Conservation (phyloP, 805 yeast genomes). For the Wickerhamiella sergipiensis region DNA sequence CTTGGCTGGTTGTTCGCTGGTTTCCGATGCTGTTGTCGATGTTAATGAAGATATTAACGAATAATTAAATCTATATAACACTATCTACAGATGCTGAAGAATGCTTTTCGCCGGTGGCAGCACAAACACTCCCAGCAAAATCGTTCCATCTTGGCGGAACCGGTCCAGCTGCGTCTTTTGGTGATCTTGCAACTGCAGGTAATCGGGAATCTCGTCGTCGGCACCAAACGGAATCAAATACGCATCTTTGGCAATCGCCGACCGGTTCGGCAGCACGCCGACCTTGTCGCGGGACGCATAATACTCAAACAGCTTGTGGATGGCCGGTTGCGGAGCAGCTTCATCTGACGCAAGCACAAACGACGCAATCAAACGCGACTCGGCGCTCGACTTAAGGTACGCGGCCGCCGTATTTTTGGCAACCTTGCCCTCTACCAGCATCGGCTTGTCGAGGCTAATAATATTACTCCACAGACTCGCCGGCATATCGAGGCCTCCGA, state of each 20-base stretch:
- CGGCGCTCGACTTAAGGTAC: constrained; percentile 5
- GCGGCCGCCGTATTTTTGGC: not conserved
- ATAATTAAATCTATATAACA: no score
- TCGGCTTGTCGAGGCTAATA: not conserved
- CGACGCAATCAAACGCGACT: constrained; percentile 40
- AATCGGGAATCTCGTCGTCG: not conserved
- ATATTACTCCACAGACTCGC: not conserved
- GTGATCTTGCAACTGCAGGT: not conserved
- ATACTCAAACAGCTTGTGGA: constrained; percentile 30
- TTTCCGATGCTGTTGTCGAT: no score
- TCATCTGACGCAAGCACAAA: constrained; percentile 30
- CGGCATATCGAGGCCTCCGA: constrained; percentile 19
- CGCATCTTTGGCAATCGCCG: constrained; percentile 45
- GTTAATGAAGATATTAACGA: no score
- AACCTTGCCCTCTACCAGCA: constrained; percentile 9
- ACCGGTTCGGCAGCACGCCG: constrained; percentile 45
- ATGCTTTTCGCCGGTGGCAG: not conserved
- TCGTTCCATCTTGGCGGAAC: not conserved
- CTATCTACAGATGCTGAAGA: not conserved
- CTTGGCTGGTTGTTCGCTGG: no score
- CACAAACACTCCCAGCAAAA: not conserved
- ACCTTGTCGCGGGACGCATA: constrained; percentile 34
- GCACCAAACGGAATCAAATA: constrained; percentile 36
- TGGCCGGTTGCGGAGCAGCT: constrained; percentile 14
- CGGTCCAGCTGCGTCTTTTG: not conserved